A percentile compares a stretch with the other conserved stretches of the same genome.
These are phyloP conservation scores for Colletotrichum phormii DNA, from an alignment of 2,329 filamentous ascomycete species.

Conservation along the genomic window DNA sequence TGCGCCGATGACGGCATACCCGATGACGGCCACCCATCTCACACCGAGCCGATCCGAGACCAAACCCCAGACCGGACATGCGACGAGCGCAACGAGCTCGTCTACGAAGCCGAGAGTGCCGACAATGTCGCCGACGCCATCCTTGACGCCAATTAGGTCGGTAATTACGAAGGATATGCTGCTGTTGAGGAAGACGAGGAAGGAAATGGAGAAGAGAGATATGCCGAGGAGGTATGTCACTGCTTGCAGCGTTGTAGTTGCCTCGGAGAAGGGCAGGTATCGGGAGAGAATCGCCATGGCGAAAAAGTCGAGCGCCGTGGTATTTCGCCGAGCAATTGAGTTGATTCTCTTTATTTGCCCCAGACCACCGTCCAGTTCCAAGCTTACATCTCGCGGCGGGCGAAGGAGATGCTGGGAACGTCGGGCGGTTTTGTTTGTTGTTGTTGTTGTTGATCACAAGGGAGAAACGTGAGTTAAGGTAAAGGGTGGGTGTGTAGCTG, in stretches of 20 bases:
- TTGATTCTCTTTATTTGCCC: conserved; percentile 27
- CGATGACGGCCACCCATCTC: conserved; percentile 77
- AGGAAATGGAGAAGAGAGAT: conserved; percentile 87
- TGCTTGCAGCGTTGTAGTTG: conserved; percentile 72
- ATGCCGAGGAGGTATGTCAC: conserved; percentile 83
- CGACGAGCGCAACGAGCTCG: conserved; percentile 83
- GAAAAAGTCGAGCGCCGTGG: conserved; percentile 7
- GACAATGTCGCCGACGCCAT: conserved; percentile 81
- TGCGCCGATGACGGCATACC: conserved; percentile 84
- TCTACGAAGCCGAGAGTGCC: conserved; percentile 88
- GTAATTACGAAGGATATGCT: conserved; percentile 87
- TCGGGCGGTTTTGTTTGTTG: conserved; percentile 14
- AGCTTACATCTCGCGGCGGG: conserved; percentile 32
- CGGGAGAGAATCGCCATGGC: conserved; percentile 50
- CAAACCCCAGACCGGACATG: conserved; percentile 84
- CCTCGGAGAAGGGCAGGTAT: conserved; percentile 68
- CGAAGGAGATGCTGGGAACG: not conserved
- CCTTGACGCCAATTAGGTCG: conserved; percentile 80
- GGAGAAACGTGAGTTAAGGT: conserved; percentile 10
- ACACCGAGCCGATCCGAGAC: conserved; percentile 83
- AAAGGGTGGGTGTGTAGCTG: conserved; percentile 20
- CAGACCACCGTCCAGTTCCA: conserved; percentile 22
- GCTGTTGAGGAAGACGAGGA: conserved; percentile 90
- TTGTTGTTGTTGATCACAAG: conserved; percentile 34
- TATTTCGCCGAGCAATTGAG: conserved; percentile 22